Base-by-base conservation (phyloP, 257 asterid genomes). In the Scutellaria galericulata region DNA sequence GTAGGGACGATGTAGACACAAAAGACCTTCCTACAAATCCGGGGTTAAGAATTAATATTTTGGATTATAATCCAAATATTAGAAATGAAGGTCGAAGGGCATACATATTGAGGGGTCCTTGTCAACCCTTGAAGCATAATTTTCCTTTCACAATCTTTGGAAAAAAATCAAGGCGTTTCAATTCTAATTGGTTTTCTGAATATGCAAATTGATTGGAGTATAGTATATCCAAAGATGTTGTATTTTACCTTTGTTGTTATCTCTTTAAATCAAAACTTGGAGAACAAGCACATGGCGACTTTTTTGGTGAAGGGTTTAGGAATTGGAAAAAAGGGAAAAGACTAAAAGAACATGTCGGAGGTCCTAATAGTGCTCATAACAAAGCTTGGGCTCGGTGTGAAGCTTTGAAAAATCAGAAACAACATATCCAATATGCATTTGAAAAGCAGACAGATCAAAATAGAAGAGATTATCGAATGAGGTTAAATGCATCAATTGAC, bases 51-150 rank as follows among this genome's bases (percentile, higher is more conserved):
- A 40, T 61, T 61, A 12, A 5, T 12, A n/a, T 61, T 61, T 61
- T 61, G 7, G 27, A 37, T 40, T 61, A 61, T 61, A 61, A 14
- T 61, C n/a, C 7, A 40, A 61, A 61, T 61, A 61, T 61, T 40
- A n/a, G 14, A 61, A 51, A 61, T 61, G 67, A 61, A 39, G 3
- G n/a, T 61, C 48, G 5, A 61, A 61, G 27, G 67, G 48, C 67
- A 37, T 61, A 24, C 27, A 39, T 40, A 61, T 61, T 18, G 31
- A 61, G n/a, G 50, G 67, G 50, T 5, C 67, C 37, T 46, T 6
- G 9, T 46, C 45, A 47, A 65, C 71, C 58, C 58, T 24, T 53
- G 24, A 9, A 53, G 9, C 58, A 53, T 53, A 14, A 53, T 60
- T 60, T 60, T 37, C 66, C 31, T 60, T 37, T 35, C 47, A 60